These are phyloP conservation scores for Pleurotus salmoneostramineus DNA, from an alignment of 768 basidiomycete genomes.

Conservation along the genomic window DNA sequence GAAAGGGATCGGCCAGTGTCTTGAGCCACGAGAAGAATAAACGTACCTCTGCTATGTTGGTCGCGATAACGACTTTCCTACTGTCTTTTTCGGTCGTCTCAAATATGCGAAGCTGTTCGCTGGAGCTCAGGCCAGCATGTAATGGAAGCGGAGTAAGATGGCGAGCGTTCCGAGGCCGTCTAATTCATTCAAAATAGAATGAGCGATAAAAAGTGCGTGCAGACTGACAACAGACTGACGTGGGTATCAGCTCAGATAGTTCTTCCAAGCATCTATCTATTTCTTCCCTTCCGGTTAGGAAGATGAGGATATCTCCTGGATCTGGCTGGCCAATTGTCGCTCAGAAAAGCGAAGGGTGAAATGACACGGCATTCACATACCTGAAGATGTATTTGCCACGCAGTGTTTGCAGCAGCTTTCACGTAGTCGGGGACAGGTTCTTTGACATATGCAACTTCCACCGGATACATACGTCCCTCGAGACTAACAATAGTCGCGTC, in stretches of 20 bases:
- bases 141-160: conserved; percentile 70
- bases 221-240: conserved; percentile 30
- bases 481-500: conserved; percentile 85
- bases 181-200: conserved; percentile 14
- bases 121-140: conserved; percentile 84
- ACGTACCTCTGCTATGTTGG: conserved; percentile 91
- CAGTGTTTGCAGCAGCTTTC: conserved; percentile 73
- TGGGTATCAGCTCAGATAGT: conserved; percentile 72
- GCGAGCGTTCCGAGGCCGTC: conserved; percentile 50
- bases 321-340: conserved; percentile 50
- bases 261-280: conserved; percentile 87
- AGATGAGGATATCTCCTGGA: conserved; percentile 87
- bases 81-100: conserved; percentile 68
- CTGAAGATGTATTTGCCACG: conserved; percentile 79
- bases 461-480: conserved; percentile 93
- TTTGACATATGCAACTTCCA: conserved; percentile 85
- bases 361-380: conserved; percentile 32
- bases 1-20: neutral
- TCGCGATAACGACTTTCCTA: conserved; percentile 88
- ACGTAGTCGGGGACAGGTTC: conserved; percentile 81
- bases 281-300: conserved; percentile 94
- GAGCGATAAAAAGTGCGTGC: conserved; percentile 8
- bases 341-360: neutral
- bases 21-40: neutral
- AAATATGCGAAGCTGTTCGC: conserved; percentile 88